A percentile compares a stretch with the other conserved stretches of the same genome.
Conservation (phyloP, 73 alveolate species). For the Paramecium sonneborni region DNA sequence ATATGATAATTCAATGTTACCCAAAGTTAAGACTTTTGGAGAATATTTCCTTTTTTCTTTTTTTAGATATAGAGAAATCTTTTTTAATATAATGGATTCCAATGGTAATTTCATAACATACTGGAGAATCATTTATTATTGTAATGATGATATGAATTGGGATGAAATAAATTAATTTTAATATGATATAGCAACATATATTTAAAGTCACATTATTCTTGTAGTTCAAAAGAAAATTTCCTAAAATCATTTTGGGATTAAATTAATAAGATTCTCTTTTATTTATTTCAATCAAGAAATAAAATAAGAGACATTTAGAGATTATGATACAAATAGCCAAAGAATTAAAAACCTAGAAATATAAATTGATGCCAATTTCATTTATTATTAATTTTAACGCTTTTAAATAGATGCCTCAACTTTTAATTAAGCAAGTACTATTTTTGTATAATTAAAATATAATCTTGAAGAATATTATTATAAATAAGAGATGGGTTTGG, state of each 20-base stretch:
- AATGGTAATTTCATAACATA: neutral
- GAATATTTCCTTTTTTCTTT: neutral
- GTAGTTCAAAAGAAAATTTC: neutral
- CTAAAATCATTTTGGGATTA: neutral
- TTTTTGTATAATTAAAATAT: neutral
- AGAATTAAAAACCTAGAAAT: neutral
- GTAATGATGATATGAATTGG: neutral
- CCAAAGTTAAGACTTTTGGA: neutral
- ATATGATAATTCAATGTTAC: neutral
- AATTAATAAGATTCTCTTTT: neutral
- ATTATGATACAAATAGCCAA: neutral
- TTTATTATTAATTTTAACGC: neutral
- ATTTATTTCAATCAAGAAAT: neutral
- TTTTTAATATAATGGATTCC: neutral
- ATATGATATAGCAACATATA: neutral
- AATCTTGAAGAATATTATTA: neutral
- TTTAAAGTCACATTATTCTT: neutral
- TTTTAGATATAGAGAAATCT: neutral
- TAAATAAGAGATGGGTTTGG: neutral
- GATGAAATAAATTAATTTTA: neutral
- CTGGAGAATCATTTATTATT: neutral
- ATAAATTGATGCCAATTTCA: neutral
- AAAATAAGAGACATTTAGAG: neutral
- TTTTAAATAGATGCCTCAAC: neutral
- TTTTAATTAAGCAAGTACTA: neutral